Conservation (phyloP, 2,329 filamentous ascomycete genomes). For the Aspergillus quadrilineatus region DNA sequence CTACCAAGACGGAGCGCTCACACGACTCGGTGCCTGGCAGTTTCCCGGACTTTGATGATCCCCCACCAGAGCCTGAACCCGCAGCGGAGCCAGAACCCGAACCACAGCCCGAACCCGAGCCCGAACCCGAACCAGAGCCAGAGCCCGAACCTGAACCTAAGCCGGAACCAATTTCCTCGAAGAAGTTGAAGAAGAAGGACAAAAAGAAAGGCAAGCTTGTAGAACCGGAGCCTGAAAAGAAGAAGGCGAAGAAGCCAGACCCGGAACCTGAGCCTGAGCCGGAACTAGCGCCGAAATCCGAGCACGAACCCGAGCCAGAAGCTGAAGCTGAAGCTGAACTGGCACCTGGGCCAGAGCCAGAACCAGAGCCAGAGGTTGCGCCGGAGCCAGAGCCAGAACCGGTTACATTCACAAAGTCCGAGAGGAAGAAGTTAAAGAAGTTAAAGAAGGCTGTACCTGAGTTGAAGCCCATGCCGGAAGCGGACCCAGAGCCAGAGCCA, state of each 20-base stretch:
- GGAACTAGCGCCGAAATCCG: conserved; percentile 23
- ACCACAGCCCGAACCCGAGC: too few relatives aligned
- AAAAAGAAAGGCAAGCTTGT: conserved; percentile 1
- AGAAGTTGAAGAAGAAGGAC: neutral
- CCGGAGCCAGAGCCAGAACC: conserved; percentile 24
- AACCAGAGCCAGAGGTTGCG: conserved; percentile 13
- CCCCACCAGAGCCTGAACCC: conserved; percentile 17
- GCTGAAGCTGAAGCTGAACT: conserved; percentile 12
- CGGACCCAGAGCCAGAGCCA: conserved; percentile 24
- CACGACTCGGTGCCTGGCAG: conserved; percentile 55
- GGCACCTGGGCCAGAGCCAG: conserved; percentile 23
- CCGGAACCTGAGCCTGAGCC: conserved; percentile 32
- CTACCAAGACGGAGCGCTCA: conserved; percentile 34
- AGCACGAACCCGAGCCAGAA: neutral
- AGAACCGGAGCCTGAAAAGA: conserved; percentile 18
- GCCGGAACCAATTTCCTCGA: conserved; percentile 5
- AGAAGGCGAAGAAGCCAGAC: conserved; percentile 12
- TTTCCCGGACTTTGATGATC: conserved; percentile 55
- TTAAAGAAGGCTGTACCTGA: conserved; percentile 27
- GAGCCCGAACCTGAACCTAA: conserved; percentile 24
- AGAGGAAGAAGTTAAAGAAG: conserved; percentile 24
- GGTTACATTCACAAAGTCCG: conserved; percentile 27
- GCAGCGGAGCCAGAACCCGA: conserved; percentile 18
- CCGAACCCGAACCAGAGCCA: conserved; percentile 20
- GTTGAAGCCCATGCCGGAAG: conserved; percentile 15